phyloP scores from a whole-genome alignment of 257 asterid species.

The Jacaranda copaia region DNA sequence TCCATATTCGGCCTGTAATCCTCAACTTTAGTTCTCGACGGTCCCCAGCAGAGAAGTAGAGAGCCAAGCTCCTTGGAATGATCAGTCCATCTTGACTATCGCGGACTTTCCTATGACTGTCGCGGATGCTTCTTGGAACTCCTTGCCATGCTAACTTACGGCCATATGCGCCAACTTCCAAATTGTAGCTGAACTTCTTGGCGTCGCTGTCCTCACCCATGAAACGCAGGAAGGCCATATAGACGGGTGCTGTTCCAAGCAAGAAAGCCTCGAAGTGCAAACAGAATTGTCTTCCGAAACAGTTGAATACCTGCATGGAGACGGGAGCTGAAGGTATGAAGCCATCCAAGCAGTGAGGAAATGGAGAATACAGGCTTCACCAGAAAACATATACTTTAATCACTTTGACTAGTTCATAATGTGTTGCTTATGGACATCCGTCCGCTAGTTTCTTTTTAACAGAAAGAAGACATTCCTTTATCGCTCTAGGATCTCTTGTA shows the following conservation, averaged over 20 bases:
- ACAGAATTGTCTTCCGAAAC: conserved; percentile 78
- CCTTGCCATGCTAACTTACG: conserved; percentile 89
- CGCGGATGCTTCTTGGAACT: conserved; percentile 86
- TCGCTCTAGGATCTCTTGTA: too few relatives aligned
- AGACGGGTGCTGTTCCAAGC: conserved; percentile 74
- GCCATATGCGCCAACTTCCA: conserved; percentile 78
- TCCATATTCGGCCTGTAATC: conserved; percentile 87
- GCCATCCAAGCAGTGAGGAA: neutral
- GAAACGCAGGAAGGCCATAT: conserved; percentile 87
- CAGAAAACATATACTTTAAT: too few relatives aligned
- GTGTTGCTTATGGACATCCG: too few relatives aligned
- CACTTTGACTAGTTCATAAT: too few relatives aligned
- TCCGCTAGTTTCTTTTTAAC: too few relatives aligned
- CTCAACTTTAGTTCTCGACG: conserved; percentile 77
- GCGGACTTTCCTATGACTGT: conserved; percentile 73
- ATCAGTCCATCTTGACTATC: conserved; percentile 83
- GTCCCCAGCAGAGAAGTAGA: conserved; percentile 77
- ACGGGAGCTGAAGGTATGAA: neutral
- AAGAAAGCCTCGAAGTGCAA: conserved; percentile 88
- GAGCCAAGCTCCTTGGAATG: conserved; percentile 71
- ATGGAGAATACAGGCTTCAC: too few relatives aligned
- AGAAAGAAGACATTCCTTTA: too few relatives aligned
- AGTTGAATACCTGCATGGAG: conserved; percentile 75
- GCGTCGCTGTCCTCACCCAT: conserved; percentile 90
- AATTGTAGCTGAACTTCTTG: conserved; percentile 67